Evolutionary conservation across 495 filamentous ascomycete genomes (phyloP).

Genomic region (Pyrenula aspistea): DNA sequence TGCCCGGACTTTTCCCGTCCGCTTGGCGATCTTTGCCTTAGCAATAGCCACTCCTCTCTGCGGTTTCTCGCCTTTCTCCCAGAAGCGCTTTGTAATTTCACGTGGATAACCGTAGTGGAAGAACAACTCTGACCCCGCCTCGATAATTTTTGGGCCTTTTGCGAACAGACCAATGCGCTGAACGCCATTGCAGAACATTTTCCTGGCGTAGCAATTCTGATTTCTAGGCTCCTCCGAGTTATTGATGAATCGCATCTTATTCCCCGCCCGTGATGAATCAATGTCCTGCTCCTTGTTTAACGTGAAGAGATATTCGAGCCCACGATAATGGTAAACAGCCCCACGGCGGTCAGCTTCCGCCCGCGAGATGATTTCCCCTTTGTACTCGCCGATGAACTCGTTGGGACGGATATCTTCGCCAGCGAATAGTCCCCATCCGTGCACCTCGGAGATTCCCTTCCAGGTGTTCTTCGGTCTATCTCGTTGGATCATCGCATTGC

Average conservation of each 20-base stretch:
- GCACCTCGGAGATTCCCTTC: background rate
- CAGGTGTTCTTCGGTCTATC: background rate
- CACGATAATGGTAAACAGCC: background rate
- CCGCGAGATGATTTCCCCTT: conserved; percentile 91
- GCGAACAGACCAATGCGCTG: conserved; percentile 1
- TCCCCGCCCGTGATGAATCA: background rate
- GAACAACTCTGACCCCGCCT: background rate
- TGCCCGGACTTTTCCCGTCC: background rate
- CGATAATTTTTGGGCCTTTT: background rate
- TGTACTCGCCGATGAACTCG: conserved; percentile 97
- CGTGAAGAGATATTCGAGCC: background rate
- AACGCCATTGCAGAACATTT: background rate
- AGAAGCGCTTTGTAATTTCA: background rate
- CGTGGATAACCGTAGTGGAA: background rate
- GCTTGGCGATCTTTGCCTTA: background rate
- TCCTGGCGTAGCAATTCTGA: background rate
- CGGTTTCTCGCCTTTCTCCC: background rate
- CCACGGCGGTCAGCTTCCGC: conserved; percentile 58
- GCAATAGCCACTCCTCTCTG: background rate
- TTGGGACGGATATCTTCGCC: conserved; percentile 31
- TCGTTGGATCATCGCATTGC: conserved; percentile 1
- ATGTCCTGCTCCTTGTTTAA: conserved; percentile 1
- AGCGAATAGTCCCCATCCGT: background rate
- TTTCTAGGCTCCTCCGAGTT: background rate
- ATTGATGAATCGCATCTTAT: conserved; percentile 1